Conservation (phyloP, 1,139 yeast genomes). For the Yamadazyma pseudoaaseri region DNA sequence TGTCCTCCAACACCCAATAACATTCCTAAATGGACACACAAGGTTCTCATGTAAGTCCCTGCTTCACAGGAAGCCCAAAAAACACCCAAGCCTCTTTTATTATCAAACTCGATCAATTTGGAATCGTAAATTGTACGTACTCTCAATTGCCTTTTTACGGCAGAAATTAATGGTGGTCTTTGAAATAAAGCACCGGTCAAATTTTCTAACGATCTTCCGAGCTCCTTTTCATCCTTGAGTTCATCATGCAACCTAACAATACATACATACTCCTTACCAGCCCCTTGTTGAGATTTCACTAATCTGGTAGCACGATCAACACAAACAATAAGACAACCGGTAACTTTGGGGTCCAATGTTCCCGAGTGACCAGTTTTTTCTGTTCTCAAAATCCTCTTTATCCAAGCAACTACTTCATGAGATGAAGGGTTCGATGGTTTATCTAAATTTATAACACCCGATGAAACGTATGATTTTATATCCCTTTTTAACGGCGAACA, state of each 20-base stretch:
- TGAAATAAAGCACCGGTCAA: constrained; percentile 98
- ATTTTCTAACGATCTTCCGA: constrained; percentile 86
- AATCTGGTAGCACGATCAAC: constrained; percentile 96
- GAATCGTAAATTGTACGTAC: constrained; percentile 97
- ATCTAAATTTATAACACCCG: constrained; percentile 96
- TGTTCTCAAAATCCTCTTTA: constrained; percentile 88
- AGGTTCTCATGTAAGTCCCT: constrained; percentile 98
- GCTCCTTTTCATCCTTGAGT: constrained; percentile 83
- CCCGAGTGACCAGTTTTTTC: constrained; percentile 99
- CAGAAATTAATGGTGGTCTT: constrained; percentile 98
- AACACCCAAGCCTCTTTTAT: constrained; percentile 94
- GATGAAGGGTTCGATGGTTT: constrained; percentile 98
- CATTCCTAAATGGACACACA: constrained; percentile 99
- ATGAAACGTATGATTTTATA: constrained; percentile 80
- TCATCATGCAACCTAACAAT: constrained; percentile 94
- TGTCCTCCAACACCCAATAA: constrained; percentile 98
- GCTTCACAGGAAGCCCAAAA: constrained; percentile 99
- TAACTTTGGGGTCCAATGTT: constrained; percentile 97
- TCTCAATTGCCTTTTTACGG: constrained; percentile 98
- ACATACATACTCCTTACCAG: constrained; percentile 99
- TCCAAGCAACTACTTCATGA: constrained; percentile 99
- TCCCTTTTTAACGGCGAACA: constrained; percentile 94
- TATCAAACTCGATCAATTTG: constrained; percentile 91
- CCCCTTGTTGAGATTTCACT: constrained; percentile 98
- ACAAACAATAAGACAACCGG: constrained; percentile 97